Conservation (phyloP, 2,329 filamentous ascomycete genomes). For the Aureobasidium namibiae region DNA sequence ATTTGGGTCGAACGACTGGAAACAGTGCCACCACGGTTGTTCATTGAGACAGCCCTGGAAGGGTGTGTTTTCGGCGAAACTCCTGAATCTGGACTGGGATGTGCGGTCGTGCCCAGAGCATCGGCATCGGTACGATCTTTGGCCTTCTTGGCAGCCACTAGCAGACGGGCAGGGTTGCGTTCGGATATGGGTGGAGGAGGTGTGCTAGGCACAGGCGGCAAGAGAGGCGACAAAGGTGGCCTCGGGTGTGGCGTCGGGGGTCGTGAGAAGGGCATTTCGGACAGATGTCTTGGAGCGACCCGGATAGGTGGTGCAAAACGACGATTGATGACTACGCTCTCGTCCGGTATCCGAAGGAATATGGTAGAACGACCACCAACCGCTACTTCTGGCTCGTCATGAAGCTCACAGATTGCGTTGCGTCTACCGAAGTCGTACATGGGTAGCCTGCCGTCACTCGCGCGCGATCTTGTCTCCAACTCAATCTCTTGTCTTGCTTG, state of each 20-base stretch:
- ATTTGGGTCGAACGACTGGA: conserved; percentile 1
- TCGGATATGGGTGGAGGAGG: background rate
- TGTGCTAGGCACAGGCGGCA: background rate
- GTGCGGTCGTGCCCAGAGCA: background rate
- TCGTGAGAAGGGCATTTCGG: background rate
- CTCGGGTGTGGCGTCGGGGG: background rate
- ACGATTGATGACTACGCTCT: background rate
- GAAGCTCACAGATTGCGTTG: background rate
- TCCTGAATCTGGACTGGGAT: background rate
- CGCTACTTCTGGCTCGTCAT: background rate
- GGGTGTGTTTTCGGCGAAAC: background rate
- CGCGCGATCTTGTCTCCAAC: background rate
- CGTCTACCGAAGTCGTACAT: background rate
- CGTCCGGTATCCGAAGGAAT: background rate
- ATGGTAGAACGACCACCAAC: background rate
- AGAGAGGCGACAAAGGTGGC: background rate
- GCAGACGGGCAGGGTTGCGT: background rate
- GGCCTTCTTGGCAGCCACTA: background rate
- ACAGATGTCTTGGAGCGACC: background rate
- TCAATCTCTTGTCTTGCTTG: background rate
- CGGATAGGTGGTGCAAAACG: background rate
- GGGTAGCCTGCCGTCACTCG: background rate
- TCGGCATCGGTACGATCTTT: background rate
- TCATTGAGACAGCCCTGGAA: background rate
- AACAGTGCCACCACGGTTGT: background rate